Evolutionary conservation across 257 asterid species (phyloP), one percentile per base, ranked within the genome.

Genomic region (Plectranthus barbatus): DNA sequence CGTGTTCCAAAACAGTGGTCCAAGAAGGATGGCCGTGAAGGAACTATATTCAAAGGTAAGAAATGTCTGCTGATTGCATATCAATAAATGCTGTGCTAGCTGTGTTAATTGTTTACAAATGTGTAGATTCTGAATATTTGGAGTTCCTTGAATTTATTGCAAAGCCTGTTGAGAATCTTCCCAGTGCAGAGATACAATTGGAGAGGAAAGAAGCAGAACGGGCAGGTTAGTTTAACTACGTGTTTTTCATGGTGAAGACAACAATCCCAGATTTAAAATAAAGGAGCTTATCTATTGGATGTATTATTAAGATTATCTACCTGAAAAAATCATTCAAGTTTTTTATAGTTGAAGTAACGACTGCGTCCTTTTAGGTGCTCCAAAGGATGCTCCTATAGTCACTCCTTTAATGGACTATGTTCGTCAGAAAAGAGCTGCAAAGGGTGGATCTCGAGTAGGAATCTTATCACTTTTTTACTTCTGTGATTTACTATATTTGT

Each of bases 181-280:
- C 99, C 5, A 93, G 99, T 79, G 99, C 99, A 71, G 99, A 93
- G 83, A 85, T 90, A 74, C 99, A 93, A 61, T 79, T 93, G 88
- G 99, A 93, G 76, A 84, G 97, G 58, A 90, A 76, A 83, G 99
- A 93, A 86, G 99, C 99, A 64, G 97, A 87, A 69, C 91, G 95
- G 64, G 92, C 94, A 62, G 97, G 99, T 93, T 26, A 67, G 90
- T 73, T 65, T 68, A 61, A 60, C 20, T 58, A 26, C 34, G 54
- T 66, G 37, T 29, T 17, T 49, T 33, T 44, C 56, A 46, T 56
- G 24, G 7, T 41, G 72, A 36, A 66, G 31, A 34, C 64, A 52
- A 48, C 37, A 36, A 36, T 45, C 87, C 48, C 82, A 76, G 31
- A 26, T 59, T 58, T 50, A 44, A 52, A 54, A 18, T n/a, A 61